Evolutionary conservation across 495 filamentous ascomycete genomes (phyloP), one percentile per base, ranked within the genome.

Genomic region (Hyaloscypha hepaticicola): DNA sequence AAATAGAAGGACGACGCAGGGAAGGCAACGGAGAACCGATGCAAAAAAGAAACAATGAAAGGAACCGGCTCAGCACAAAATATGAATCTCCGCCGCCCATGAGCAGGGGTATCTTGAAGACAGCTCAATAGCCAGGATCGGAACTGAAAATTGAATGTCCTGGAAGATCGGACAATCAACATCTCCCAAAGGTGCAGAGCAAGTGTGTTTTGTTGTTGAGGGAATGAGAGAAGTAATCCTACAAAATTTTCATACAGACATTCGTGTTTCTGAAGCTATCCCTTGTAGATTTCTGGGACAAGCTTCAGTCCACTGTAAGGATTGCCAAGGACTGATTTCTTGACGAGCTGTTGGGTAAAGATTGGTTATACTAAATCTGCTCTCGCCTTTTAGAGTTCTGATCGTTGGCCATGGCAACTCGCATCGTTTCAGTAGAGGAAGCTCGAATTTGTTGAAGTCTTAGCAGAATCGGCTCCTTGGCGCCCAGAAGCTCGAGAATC

Each of bases 401-500:
- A 51, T 41, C 29, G 26, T 58, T 60, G 31, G 33, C 28, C 28
- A 57, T 56, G 14, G 49, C 34, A 21, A 45, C n/a, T 31, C 60
- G 59, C 34, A 71, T 68, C 16, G 55, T 55, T 59, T 71, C 63
- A 53, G 26, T 61, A 11, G 53, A 51, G 8, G 48, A 25, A n/a
- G 51, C 31, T 24, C 66, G 58, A 34, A 68, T 64, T 29, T 68
- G 48, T 48, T 68, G 66, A 41, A 71, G 58, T 55, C 66, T 34
- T 22, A 62, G 26, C 57, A 72, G 38, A 19, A 67, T 28, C 21
- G 58, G 25, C 16, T 69, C 66, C 31, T 12, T 25, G 8, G 80
- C 83, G 27, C 79, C 78, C 11, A 87, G 77, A 74, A 87, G 78
- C 26, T 82, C 79, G 14, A 86, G 75, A 28, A 86, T 76, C 65